A percentile compares a stretch with the other conserved stretches of the same genome.
phyloP scores from a whole-genome alignment of 805 yeast genomes.

The Candida nonsorbophila region DNA sequence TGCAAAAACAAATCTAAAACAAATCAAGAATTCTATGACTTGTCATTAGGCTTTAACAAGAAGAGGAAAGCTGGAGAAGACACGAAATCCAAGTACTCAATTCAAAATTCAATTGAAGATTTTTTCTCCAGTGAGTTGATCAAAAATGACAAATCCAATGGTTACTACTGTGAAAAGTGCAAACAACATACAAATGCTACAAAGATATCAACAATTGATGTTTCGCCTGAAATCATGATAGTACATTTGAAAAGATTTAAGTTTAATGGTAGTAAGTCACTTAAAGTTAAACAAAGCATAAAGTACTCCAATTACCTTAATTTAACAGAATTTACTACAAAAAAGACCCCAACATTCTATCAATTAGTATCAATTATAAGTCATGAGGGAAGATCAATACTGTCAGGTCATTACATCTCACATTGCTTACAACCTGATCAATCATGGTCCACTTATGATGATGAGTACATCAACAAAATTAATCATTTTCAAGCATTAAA shows the following conservation, averaged over 20 bases:
- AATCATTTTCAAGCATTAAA: conserved; percentile 68
- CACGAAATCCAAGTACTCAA: conserved; percentile 42
- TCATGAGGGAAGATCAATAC: conserved; percentile 89
- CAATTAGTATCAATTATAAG: conserved; percentile 79
- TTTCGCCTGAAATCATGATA: conserved; percentile 83
- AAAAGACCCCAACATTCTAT: conserved; percentile 43
- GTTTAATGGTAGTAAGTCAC: conserved; percentile 68
- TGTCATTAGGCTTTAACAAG: conserved; percentile 70
- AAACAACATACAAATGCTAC: conserved; percentile 69
- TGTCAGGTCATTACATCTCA: conserved; percentile 90
- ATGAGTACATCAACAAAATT: conserved; percentile 75
- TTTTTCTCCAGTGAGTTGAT: conserved; percentile 82
- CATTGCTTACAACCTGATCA: conserved; percentile 91
- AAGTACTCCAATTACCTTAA: conserved; percentile 75
- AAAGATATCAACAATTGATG: conserved; percentile 66
- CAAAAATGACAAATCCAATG: conserved; percentile 76
- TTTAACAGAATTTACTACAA: conserved; percentile 49
- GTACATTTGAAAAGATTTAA: conserved; percentile 89
- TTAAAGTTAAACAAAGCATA: conserved; percentile 85
- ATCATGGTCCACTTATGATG: conserved; percentile 91
- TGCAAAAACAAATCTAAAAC: conserved; percentile 85
- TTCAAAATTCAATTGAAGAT: conserved; percentile 71
- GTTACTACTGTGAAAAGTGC: conserved; percentile 88
- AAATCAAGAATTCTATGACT: conserved; percentile 88
- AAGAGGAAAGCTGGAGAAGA: conserved; percentile 13